phyloP scores from a whole-genome alignment of 352 stramenopile species.

The Phytopythium oedochilum region DNA sequence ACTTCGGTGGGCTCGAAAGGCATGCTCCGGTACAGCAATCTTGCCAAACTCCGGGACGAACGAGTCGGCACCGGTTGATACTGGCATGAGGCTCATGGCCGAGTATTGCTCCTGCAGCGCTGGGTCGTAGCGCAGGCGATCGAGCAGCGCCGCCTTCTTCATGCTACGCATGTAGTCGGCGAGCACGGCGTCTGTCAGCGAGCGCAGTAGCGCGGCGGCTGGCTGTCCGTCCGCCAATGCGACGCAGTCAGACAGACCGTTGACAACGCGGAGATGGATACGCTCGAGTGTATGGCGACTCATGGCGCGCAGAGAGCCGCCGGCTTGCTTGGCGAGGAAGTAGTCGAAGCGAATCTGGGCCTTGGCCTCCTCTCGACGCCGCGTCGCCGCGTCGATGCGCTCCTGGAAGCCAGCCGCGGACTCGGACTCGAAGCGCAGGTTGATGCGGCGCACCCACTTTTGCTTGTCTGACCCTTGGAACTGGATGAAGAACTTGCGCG shows the following conservation, averaged over 20 bases:
- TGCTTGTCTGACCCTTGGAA: slow-evolving; percentile 83
- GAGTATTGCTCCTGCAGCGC: slow-evolving; percentile 67
- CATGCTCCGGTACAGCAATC: slow-evolving; percentile 63
- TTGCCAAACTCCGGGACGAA: slow-evolving; percentile 62
- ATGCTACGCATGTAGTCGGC: slow-evolving; percentile 90
- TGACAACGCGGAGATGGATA: slow-evolving; percentile 82
- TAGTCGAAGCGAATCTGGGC: slow-evolving; percentile 89
- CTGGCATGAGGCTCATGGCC: slow-evolving; percentile 55
- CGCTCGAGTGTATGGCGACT: slow-evolving; percentile 66
- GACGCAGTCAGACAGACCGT: slow-evolving; percentile 65
- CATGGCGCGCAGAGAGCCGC: slow-evolving; percentile 71
- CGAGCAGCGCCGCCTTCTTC: slow-evolving; percentile 88
- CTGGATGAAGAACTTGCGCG: slow-evolving; percentile 76
- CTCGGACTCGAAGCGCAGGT: slow-evolving; percentile 89
- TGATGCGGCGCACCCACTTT: slow-evolving; percentile 89
- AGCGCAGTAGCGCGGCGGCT: slow-evolving; percentile 53
- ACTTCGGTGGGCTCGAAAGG: slow-evolving; percentile 56
- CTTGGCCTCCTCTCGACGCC: slow-evolving; percentile 73
- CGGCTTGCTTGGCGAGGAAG: slow-evolving; percentile 82
- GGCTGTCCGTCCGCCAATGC: slow-evolving; percentile 60
- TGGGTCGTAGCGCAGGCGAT: slow-evolving; percentile 44
- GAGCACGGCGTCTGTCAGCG: slow-evolving; percentile 86
- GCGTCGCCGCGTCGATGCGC: slow-evolving; percentile 61
- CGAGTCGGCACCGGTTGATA: slow-evolving; percentile 12
- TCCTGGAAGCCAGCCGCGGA: slow-evolving; percentile 59